Evolutionary conservation across 345 rosid genomes (phyloP), one percentile per base, ranked within the genome.

Genomic region (Cardamine resedifolia): DNA sequence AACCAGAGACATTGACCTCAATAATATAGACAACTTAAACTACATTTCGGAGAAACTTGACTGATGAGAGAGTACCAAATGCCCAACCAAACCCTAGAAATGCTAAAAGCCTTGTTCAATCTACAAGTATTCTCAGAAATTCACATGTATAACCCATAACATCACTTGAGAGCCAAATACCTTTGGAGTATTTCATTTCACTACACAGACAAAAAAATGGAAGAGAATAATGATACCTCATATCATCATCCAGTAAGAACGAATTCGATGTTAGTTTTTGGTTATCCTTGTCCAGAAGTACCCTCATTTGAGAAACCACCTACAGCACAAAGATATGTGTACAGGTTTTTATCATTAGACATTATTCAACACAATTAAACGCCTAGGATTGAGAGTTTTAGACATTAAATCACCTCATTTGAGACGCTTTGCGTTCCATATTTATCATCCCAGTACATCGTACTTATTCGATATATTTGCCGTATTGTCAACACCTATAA

Each of bases 401-500:
- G 51, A 68, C 28, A 19, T 58, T 68, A 68, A 84, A 84, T 87
- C 73, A 77, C 99, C 85, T 88, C 97, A 72, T 84, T 90, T 28
- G 99, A 95, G 70, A 95, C 97, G 41, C 97, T 95, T 78, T 89
- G 96, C 7, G 99, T 95, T 78, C 97, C 96, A 71, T 89, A 95
- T 82, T 91, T 95, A 72, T 95, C 99, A 70, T 95, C 99, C 88
- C 96, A 95, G 80, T 95, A 95, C 99, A 95, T 95, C 10, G 99
- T 91, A 83, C 97, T 85, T 79, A 95, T 91, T 39, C 99, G 89
- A 77, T 95, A 91, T 70, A 95, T 95, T 86, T 95, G 99, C 73
- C 99, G 79, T 45, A 95, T 86, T 1, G 97, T 95, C 86, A 95
- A 75, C 23, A 81, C 91, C 99, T 95, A 85, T 20, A 36, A 66